Evolutionary conservation across 1,139 yeast genomes (phyloP).

Genomic region (Casaregolazyma suthepensis): DNA sequence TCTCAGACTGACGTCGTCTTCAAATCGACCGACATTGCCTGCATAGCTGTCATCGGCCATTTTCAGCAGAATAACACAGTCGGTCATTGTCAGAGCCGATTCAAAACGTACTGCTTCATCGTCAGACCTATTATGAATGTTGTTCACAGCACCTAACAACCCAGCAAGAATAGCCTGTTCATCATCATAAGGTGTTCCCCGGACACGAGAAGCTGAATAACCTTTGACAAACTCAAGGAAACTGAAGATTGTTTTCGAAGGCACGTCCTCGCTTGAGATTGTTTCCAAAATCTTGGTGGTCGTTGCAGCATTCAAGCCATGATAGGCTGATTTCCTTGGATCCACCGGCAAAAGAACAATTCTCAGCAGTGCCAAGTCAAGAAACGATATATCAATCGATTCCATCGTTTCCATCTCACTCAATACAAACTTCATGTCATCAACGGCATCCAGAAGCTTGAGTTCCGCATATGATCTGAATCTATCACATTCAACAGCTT

Average conservation of each 20-base stretch:
- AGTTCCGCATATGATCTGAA: slow-evolving; percentile 11
- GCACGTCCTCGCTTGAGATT: not conserved
- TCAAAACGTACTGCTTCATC: not conserved
- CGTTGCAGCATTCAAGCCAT: not conserved
- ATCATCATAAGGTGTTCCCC: not conserved
- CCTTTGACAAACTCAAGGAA: slow-evolving; percentile 2
- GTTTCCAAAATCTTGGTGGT: not conserved
- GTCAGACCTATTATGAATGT: not conserved
- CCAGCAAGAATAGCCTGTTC: not conserved
- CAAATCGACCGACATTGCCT: not conserved
- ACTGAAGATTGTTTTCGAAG: not conserved
- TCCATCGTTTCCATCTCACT: not conserved
- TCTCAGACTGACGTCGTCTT: not conserved
- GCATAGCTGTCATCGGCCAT: slow-evolving; percentile 1
- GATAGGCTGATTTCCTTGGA: slow-evolving; percentile 1
- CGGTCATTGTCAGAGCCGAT: slow-evolving; percentile 1
- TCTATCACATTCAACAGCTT: not conserved
- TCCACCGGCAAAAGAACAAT: slow-evolving; percentile 3
- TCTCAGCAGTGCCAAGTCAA: slow-evolving; percentile 3
- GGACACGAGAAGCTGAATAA: not conserved
- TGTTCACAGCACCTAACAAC: not conserved
- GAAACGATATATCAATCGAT: not conserved
- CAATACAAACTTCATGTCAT: slow-evolving; percentile 14
- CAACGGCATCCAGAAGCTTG: slow-evolving; percentile 13
- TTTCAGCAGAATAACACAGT: slow-evolving; percentile 4